A percentile compares a stretch with the other conserved stretches of the same genome.
Evolutionary conservation across 495 filamentous ascomycete genomes (phyloP).

Genomic region (Tetracladium setigerum): DNA sequence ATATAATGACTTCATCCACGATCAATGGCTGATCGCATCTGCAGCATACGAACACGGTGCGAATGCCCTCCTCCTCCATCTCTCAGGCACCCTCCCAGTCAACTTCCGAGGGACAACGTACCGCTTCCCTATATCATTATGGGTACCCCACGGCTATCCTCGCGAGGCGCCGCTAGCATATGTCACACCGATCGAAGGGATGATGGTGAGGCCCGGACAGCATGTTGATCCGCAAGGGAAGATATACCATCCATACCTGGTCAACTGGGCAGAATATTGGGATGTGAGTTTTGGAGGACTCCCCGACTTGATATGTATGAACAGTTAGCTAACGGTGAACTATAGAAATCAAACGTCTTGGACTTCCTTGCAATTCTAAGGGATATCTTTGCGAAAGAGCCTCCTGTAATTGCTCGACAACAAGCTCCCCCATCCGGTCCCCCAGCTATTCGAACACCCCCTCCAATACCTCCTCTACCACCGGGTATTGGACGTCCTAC

Average conservation of each 20-base stretch:
- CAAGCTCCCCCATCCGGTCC: slow-evolving; percentile 37
- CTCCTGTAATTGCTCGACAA: slow-evolving; percentile 73
- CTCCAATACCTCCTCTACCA: slow-evolving; percentile 64
- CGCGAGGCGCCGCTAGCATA: slow-evolving; percentile 77
- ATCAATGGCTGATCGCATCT: slow-evolving; percentile 8
- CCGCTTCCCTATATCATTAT: slow-evolving; percentile 84
- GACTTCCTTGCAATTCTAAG: slow-evolving; percentile 78
- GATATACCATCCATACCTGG: slow-evolving; percentile 92
- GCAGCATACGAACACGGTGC: slow-evolving; percentile 83
- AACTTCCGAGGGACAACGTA: slow-evolving; percentile 83
- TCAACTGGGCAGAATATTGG: slow-evolving; percentile 81
- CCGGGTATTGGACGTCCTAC: slow-evolving; percentile 41
- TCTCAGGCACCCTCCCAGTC: slow-evolving; percentile 82
- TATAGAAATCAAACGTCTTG: slow-evolving; percentile 68
- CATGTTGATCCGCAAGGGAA: slow-evolving; percentile 92
- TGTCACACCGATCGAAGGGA: slow-evolving; percentile 79
- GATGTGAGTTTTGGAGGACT: slow-evolving; percentile 57
- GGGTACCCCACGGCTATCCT: slow-evolving; percentile 93
- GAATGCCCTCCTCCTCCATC: slow-evolving; percentile 78
- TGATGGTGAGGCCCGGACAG: slow-evolving; percentile 85
- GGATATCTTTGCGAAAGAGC: slow-evolving; percentile 89
- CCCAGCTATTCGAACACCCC: slow-evolving; percentile 44
- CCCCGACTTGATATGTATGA: background rate
- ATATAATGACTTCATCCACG: background rate
- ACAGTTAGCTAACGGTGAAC: slow-evolving; percentile 16